phyloP scores from a whole-genome alignment of 192 early-diverging fungal genomes.

The Backusella tarrabulga region DNA sequence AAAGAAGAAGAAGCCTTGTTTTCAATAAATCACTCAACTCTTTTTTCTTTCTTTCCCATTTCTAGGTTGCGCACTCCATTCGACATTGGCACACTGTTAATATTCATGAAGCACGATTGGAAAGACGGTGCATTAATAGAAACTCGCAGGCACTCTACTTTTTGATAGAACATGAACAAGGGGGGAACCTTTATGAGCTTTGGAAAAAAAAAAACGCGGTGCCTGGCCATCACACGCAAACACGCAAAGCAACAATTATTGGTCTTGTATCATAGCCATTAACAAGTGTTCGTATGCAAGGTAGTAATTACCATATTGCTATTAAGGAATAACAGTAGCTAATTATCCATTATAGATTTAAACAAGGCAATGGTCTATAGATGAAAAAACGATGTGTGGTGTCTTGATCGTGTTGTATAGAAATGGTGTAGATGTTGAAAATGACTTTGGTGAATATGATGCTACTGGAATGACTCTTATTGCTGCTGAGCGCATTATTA shows the following conservation, averaged over 20 bases:
- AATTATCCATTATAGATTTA: conserved; percentile 16
- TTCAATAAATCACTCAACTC: no score
- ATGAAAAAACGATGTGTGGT: conserved; percentile 77
- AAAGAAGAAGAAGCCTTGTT: no score
- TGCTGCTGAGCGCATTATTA: conserved; percentile 55
- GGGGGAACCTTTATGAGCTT: conserved; percentile 57
- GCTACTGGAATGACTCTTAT: conserved; percentile 45
- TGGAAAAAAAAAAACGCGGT: conserved; percentile 63
- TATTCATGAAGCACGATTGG: conserved; percentile 57
- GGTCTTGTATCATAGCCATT: conserved; percentile 59
- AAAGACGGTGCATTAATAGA: conserved; percentile 26
- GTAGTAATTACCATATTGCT: conserved; percentile 14
- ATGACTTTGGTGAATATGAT: no score
- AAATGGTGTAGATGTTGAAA: no score
- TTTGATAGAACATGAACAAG: conserved; percentile 48
- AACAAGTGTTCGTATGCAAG: conserved; percentile 66
- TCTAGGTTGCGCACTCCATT: conserved; percentile 43
- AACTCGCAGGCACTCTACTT: conserved; percentile 45
- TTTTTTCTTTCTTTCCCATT: no score
- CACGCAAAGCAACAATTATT: conserved; percentile 69
- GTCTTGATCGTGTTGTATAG: conserved; percentile 55
- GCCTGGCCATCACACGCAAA: conserved; percentile 44
- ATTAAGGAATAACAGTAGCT: not conserved
- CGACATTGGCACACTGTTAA: conserved; percentile 57
- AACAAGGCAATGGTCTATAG: conserved; percentile 43